These are phyloP conservation scores for Penicillium sp. DNA, from an alignment of 2,329 filamentous ascomycete genomes.

Conservation along the genomic window DNA sequence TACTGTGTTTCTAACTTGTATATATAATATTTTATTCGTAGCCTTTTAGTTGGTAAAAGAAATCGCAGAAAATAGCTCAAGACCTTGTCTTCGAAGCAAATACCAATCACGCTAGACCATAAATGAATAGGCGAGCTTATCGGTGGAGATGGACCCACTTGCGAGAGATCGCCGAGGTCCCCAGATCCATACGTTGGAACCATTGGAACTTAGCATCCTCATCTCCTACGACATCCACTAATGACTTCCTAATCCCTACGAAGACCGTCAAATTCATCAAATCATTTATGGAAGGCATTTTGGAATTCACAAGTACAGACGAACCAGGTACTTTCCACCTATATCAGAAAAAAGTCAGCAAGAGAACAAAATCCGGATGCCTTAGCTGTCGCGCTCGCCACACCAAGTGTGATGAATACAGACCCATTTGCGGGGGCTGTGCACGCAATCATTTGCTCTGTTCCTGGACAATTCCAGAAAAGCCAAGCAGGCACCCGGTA, in stretches of 20 bases:
- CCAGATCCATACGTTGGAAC: background rate
- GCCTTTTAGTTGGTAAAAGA: too few species aligned
- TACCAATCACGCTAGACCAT: background rate
- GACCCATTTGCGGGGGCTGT: slow-evolving; percentile 1
- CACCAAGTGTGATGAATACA: slow-evolving; percentile 6
- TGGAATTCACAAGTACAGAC: background rate
- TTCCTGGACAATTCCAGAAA: background rate
- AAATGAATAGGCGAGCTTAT: background rate
- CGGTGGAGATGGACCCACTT: background rate
- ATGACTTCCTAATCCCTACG: background rate
- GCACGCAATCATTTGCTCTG: slow-evolving; percentile 4
- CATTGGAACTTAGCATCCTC: background rate
- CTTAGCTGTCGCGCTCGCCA: slow-evolving; percentile 7
- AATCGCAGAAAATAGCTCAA: too few species aligned
- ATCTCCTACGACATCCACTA: background rate
- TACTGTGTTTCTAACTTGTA: too few species aligned
- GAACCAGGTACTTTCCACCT: background rate
- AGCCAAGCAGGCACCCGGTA: background rate
- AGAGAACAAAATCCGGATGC: slow-evolving; percentile 8
- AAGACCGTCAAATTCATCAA: background rate
- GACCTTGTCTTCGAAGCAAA: too few species aligned
- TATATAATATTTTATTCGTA: too few species aligned
- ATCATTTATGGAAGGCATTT: background rate
- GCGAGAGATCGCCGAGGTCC: background rate
- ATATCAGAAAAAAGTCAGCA: background rate